Conservation (phyloP, 306 rosid species). For the Trifolium pratense region DNA sequence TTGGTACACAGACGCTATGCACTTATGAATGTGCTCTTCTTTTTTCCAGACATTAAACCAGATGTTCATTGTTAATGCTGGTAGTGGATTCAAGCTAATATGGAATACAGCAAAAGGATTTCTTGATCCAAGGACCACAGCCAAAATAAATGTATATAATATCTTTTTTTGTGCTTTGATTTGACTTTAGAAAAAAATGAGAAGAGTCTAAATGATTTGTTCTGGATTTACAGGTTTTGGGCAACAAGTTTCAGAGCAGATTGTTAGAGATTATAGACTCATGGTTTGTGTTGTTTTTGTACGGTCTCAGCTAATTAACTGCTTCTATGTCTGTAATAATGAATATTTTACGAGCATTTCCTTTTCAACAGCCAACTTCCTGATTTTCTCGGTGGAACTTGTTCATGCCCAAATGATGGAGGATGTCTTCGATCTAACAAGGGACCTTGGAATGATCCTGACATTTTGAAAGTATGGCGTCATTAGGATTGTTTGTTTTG, state of each 20-base stretch:
- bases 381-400: conserved; percentile 87
- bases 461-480: conserved; percentile 77
- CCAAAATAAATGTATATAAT: conserved; percentile 78
- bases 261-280: conserved; percentile 83
- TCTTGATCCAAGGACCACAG: conserved; percentile 94
- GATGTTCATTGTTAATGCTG: conserved; percentile 97
- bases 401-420: conserved; percentile 85
- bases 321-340: conserved; percentile 34
- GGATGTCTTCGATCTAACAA: conserved; percentile 87
- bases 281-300: conserved; percentile 62
- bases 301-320: conserved; percentile 31
- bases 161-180: conserved; percentile 41
- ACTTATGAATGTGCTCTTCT: conserved; percentile 50
- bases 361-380: conserved; percentile 83
- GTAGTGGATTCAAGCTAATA: conserved; percentile 82
- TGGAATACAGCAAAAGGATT: conserved; percentile 89
- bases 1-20: conserved; percentile 16
- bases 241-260: conserved; percentile 68
- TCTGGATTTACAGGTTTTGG: conserved; percentile 73
- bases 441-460: conserved; percentile 96
- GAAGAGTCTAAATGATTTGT: conserved; percentile 34
- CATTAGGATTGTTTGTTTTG: conserved; percentile 33
- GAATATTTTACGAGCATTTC: conserved; percentile 29
- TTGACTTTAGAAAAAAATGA: conserved; percentile 43
- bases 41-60: conserved; percentile 85